These are phyloP conservation scores for Globisporangium emineosum DNA, from an alignment of 352 stramenopile species.

Conservation along the genomic window DNA sequence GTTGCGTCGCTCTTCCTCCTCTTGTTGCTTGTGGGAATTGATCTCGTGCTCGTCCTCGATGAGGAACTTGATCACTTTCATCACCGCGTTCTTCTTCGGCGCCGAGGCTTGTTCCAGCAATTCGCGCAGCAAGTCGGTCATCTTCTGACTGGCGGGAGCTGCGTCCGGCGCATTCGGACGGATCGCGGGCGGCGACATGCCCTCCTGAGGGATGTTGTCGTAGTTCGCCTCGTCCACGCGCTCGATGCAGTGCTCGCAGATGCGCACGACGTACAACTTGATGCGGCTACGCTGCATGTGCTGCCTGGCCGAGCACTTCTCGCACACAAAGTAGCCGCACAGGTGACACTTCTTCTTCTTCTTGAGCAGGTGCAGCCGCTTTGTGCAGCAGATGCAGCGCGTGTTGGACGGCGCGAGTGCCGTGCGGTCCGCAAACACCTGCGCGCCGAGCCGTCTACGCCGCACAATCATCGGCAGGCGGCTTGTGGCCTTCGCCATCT, in stretches of 20 bases:
- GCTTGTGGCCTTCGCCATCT: slow-evolving; percentile 30
- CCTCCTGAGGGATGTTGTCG: slow-evolving; percentile 17
- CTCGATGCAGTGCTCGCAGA: slow-evolving; percentile 5
- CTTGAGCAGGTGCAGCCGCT: slow-evolving; percentile 26
- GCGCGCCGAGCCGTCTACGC: slow-evolving; percentile 44
- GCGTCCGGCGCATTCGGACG: not conserved
- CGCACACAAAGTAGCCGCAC: slow-evolving; percentile 28
- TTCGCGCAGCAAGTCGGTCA: slow-evolving; percentile 25
- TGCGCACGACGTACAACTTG: slow-evolving; percentile 19
- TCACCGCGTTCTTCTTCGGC: slow-evolving; percentile 27
- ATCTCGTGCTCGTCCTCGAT: slow-evolving; percentile 27
- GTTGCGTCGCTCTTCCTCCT: not conserved
- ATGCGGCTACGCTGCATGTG: slow-evolving; percentile 18
- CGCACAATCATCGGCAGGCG: slow-evolving; percentile 40
- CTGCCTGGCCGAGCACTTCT: slow-evolving; percentile 23
- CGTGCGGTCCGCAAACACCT: slow-evolving; percentile 37
- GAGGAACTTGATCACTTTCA: slow-evolving; percentile 46
- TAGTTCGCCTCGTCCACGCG: slow-evolving; percentile 41
- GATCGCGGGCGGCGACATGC: not conserved
- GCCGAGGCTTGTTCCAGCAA: slow-evolving; percentile 26
- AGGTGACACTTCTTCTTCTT: slow-evolving; percentile 24
- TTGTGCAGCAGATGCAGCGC: slow-evolving; percentile 51
- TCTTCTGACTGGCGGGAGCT: not conserved
- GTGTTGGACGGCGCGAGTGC: slow-evolving; percentile 38
- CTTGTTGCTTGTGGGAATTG: not conserved